Percentiles rank a stretch among this genome's conserved stretches.
Conservation (phyloP, 1,284 basidiomycete genomes). For the Schizophyllum amplum region DNA sequence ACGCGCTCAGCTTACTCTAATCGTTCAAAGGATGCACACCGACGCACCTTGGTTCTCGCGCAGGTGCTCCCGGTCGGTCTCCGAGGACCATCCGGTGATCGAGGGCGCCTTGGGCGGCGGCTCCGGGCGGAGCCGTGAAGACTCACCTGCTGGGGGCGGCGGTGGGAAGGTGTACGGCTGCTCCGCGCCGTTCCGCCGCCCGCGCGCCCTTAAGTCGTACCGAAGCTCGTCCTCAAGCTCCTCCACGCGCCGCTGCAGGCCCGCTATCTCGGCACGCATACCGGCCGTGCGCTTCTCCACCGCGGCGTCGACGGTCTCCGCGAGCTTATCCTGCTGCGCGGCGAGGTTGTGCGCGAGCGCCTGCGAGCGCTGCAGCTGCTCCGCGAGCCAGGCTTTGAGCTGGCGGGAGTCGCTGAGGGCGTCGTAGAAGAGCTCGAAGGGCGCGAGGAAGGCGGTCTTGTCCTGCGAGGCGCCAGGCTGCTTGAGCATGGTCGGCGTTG, state of each 20-base stretch:
- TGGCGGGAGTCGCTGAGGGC: constrained; percentile 68
- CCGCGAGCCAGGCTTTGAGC: constrained; percentile 62
- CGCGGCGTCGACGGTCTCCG: constrained; percentile 45
- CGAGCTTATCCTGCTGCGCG: constrained; percentile 49
- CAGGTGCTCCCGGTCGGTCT: neutral
- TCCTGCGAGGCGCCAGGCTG: constrained; percentile 52
- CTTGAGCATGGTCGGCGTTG: constrained; percentile 55
- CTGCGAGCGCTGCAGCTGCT: constrained; percentile 59
- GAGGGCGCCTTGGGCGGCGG: neutral
- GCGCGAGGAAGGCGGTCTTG: constrained; percentile 64
- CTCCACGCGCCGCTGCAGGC: constrained; percentile 46
- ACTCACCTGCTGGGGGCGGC: neutral
- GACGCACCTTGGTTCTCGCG: neutral
- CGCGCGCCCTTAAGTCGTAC: constrained; percentile 5
- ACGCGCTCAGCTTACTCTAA: too few species aligned
- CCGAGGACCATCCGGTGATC: neutral
- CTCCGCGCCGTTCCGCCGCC: constrained; percentile 1
- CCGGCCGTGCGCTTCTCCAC: constrained; percentile 48
- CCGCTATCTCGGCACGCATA: constrained; percentile 49
- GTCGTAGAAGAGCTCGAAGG: constrained; percentile 74
- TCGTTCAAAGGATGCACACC: too few species aligned
- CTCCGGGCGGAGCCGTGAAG: too few species aligned
- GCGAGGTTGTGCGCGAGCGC: constrained; percentile 41
- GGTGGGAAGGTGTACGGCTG: neutral
- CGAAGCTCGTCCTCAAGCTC: constrained; percentile 47